Evolutionary conservation across 768 basidiomycete genomes (phyloP).

Genomic region (Austroboletus eburneus): DNA sequence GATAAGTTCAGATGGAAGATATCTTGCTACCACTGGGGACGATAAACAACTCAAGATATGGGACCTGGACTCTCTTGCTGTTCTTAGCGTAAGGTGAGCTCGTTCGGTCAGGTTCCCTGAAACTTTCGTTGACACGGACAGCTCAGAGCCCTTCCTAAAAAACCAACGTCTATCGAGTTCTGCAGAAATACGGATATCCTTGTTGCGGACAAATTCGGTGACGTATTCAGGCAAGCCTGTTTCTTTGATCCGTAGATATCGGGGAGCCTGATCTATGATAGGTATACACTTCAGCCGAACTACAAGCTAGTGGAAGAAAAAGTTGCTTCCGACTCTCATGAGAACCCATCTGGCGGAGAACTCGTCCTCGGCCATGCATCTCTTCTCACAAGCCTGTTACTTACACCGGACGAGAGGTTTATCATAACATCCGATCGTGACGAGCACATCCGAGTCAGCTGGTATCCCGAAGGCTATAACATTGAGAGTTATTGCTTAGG

Average conservation of each 20-base stretch:
- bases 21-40: slow-evolving; percentile 65
- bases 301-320: slow-evolving; percentile 20
- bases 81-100: slow-evolving; percentile 60
- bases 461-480: slow-evolving; percentile 81
- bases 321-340: slow-evolving; percentile 50
- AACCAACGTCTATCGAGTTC: slow-evolving; percentile 67
- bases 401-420: slow-evolving; percentile 62
- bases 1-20: slow-evolving; percentile 39
- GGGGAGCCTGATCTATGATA: slow-evolving; percentile 19
- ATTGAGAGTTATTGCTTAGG: slow-evolving; percentile 89
- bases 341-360: slow-evolving; percentile 63
- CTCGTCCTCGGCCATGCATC: slow-evolving; percentile 88
- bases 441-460: slow-evolving; percentile 90
- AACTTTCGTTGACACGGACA: not conserved
- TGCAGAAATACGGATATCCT: slow-evolving; percentile 64
- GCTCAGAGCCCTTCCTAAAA: slow-evolving; percentile 76
- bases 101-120: not conserved
- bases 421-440: slow-evolving; percentile 92
- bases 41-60: slow-evolving; percentile 82
- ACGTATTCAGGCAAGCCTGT: slow-evolving; percentile 69
- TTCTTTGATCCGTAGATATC: not conserved
- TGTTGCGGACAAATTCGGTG: slow-evolving; percentile 92
- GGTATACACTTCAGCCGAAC: slow-evolving; percentile 54
- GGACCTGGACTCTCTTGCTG: slow-evolving; percentile 51
- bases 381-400: slow-evolving; percentile 67